Base-by-base conservation (phyloP, 768 basidiomycete genomes). In the Termitomyces sp. region DNA sequence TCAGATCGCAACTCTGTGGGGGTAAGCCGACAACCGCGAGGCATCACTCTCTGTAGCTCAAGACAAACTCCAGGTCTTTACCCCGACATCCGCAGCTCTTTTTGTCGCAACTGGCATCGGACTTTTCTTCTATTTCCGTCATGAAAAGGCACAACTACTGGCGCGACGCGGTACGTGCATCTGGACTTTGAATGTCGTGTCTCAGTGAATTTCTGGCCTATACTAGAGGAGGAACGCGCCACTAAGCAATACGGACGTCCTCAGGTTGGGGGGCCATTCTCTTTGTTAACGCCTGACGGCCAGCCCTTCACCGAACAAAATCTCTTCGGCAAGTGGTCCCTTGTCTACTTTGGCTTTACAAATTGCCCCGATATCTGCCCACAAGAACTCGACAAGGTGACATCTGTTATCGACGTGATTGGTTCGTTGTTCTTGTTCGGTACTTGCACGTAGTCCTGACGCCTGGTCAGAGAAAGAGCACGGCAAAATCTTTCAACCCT, bases 281-380 rank as follows among this genome's bases (percentile, higher is more conserved):
- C 76, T 4, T 79, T 98, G 53, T 83, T 79, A 5, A 84, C 86
- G 7, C 87, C 89, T 51, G 76, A 85, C 9, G 86, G 86, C 59
- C 76, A 81, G 58, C 73, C 83, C 0, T 98, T 94, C 75, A 90
- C 94, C 1, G 89, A 98, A 49, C 76, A 90, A 58, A 84, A 96
- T 69, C 77, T 98, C 50, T 73, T 90, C 31, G 96, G 95, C 40
- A 91, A 92, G 77, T 98, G 93, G 93, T 90, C 82, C n/a, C 76
- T 93, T 61, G 82, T 92, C 50, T 93, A 98, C 77, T 99, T 99
- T 75, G 97, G 97, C n/a, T 99, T 98, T 79, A 96, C 96, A 36
- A 96, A 99, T 74, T 99, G 97, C 74, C 96, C 97, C 6, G 97
- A 99, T 74, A 98, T 99, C 57, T 99, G 97, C 71, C 97, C 97